phyloP scores from a whole-genome alignment of 257 asterid genomes.

The Ilex asprella region DNA sequence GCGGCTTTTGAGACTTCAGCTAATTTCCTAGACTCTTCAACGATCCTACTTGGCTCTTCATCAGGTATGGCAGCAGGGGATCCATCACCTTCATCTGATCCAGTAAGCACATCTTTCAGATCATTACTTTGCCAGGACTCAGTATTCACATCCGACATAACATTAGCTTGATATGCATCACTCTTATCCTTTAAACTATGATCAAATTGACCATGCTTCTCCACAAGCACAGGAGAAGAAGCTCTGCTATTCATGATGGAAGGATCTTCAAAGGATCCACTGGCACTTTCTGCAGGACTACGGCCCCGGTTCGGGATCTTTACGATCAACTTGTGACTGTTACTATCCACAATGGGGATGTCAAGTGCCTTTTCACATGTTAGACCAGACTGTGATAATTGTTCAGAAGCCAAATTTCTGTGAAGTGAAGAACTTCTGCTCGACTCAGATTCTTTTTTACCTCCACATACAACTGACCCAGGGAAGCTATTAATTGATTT shows the following conservation, averaged over 20 bases:
- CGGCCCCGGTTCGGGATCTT: slow-evolving; percentile 28
- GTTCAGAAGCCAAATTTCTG: slow-evolving; percentile 28
- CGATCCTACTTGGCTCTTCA: slow-evolving; percentile 24
- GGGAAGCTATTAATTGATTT: slow-evolving; percentile 21
- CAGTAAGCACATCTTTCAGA: slow-evolving; percentile 22
- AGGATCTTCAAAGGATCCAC: slow-evolving; percentile 35
- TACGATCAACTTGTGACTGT: slow-evolving; percentile 35
- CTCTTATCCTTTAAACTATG: slow-evolving; percentile 22
- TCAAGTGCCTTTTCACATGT: slow-evolving; percentile 21
- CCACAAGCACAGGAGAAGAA: slow-evolving; percentile 37
- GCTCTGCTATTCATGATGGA: slow-evolving; percentile 27
- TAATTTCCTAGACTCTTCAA: slow-evolving; percentile 20
- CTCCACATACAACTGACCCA: slow-evolving; percentile 22
- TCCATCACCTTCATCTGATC: slow-evolving; percentile 26
- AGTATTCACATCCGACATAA: slow-evolving; percentile 16
- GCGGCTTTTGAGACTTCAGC: slow-evolving; percentile 16
- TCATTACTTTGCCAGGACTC: slow-evolving; percentile 28
- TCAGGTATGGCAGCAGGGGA: slow-evolving; percentile 25
- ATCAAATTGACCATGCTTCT: slow-evolving; percentile 28
- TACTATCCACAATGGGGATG: slow-evolving; percentile 20
- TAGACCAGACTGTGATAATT: slow-evolving; percentile 25
- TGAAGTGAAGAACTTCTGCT: slow-evolving; percentile 24
- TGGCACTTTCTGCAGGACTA: slow-evolving; percentile 31
- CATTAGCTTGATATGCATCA: slow-evolving; percentile 20
- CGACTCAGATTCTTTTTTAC: slow-evolving; percentile 30